Base-by-base conservation (phyloP, 139 green algal genomes). In the Edaphochlamys debaryana region DNA sequence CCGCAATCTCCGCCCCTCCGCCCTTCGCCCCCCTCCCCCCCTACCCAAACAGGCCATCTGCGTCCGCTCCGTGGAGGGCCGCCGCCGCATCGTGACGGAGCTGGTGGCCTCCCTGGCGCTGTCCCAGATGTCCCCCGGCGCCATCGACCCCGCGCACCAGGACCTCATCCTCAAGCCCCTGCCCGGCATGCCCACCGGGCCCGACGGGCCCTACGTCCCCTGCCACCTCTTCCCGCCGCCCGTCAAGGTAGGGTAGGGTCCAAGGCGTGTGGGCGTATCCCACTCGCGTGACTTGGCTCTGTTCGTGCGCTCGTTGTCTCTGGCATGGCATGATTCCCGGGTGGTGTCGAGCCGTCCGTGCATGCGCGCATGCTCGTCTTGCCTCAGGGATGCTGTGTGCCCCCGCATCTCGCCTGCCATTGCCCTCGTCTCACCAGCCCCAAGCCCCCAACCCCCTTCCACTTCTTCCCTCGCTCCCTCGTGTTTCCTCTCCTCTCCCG, bases 61-160 rank as follows among this genome's bases (percentile, higher is more conserved):
- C 77, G 89, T 96, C 9, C 80, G 92, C 40, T 98, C 95, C 0
- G 84, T 87, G 19, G 96, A 99, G 87, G 96, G 92, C 11, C 90
- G 96, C 22, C 82, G 86, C 29, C 88, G 95, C 32, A 87, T 99
- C 36, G 66, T 98, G 1, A 63, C 68, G 0, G 95, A 99, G 79
- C 87, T 97, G 23, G 92, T 91, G 20, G 84, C 97, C 29, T 85
- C 63, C 54, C 54, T 71, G 27, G 54, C 79, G 42, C 74, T 40
- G 58, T 58, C 63, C 38, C 38, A 42, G 20, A 52, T 69, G 45
- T n/a, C n/a, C n/a, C n/a, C n/a, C n/a, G 50, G 41, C 19, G 82
- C 52, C 4, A 58, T 75, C 4, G 58, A 67, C 32, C 19, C 79
- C 3, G 67, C 68, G 36, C 67, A 85, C 67, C n/a, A 38, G 30